Percentiles rank a stretch among this genome's conserved stretches.
Conservation (phyloP, 2,329 filamentous ascomycete genomes). For the Pseudovirgaria hyperparasitica region DNA sequence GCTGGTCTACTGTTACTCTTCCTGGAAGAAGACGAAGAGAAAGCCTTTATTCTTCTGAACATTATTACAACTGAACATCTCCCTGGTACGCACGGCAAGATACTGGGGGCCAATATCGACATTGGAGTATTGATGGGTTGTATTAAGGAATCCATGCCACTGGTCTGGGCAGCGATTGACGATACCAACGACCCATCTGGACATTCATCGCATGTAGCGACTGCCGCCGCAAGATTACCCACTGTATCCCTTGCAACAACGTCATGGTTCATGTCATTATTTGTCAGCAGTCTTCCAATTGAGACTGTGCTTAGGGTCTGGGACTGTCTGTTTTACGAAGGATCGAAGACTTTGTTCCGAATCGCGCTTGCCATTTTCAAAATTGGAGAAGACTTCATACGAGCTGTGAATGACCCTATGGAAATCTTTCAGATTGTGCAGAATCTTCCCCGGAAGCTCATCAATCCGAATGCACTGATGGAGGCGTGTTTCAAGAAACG, state of each 20-base stretch:
- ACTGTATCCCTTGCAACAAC: constrained; percentile 89
- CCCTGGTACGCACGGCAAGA: constrained; percentile 83
- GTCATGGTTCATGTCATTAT: constrained; percentile 96
- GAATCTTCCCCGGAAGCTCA: constrained; percentile 63
- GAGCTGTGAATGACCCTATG: constrained; percentile 71
- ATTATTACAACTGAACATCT: constrained; percentile 82
- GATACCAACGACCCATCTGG: constrained; percentile 40
- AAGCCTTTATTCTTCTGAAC: constrained; percentile 84
- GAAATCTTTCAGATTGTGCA: constrained; percentile 95
- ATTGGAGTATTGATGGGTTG: constrained; percentile 85
- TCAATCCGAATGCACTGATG: constrained; percentile 73
- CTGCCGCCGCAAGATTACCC: constrained; percentile 46
- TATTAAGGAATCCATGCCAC: constrained; percentile 69
- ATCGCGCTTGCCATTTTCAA: constrained; percentile 89
- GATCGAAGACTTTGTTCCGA: constrained; percentile 84
- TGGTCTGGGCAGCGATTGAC: constrained; percentile 79
- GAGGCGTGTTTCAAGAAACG: constrained; percentile 71
- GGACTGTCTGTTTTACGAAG: constrained; percentile 94
- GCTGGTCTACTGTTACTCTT: constrained; percentile 83
- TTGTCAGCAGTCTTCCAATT: constrained; percentile 83
- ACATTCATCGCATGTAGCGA: constrained; percentile 19
- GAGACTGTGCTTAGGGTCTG: constrained; percentile 86
- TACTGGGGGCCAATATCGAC: constrained; percentile 85
- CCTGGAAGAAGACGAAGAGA: constrained; percentile 68
- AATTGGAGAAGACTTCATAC: constrained; percentile 68